phyloP scores from a whole-genome alignment of 1,284 basidiomycete genomes.

The Rhodotorula sp. region DNA sequence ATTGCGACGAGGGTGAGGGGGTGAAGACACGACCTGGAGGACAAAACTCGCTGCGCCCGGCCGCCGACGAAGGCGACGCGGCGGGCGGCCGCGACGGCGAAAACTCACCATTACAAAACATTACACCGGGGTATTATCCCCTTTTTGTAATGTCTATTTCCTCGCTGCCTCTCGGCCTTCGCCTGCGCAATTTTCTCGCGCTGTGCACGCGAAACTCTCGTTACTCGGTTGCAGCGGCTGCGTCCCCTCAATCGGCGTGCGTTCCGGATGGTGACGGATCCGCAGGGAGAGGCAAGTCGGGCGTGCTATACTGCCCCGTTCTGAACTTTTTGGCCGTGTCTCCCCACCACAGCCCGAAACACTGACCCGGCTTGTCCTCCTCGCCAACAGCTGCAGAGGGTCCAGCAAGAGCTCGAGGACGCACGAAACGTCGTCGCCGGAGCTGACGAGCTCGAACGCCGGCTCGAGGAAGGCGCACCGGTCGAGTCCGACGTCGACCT shows the following conservation, averaged over 20 bases:
- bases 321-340: not conserved
- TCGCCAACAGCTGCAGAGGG: not conserved
- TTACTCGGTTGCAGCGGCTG: not conserved
- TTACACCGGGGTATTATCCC: no score
- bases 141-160: no score
- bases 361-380: not conserved
- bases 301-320: not conserved
- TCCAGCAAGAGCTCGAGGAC: constrained; percentile 14
- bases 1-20: constrained; percentile 6
- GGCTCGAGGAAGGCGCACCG: not conserved
- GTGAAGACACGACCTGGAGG: constrained; percentile 6
- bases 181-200: no score
- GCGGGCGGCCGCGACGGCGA: not conserved
- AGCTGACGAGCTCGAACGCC: not conserved
- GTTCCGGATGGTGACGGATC: not conserved
- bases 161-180: no score
- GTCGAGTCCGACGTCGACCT: not conserved
- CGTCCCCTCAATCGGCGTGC: not conserved
- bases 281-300: not conserved
- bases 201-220: no score
- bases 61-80: not conserved
- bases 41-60: not conserved
- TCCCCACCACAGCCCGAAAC: not conserved
- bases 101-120: no score
- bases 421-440: constrained; percentile 2